Base-by-base conservation (phyloP, 225 moss, liverwort and hornwort genomes). In the Polytrichum commune region DNA sequence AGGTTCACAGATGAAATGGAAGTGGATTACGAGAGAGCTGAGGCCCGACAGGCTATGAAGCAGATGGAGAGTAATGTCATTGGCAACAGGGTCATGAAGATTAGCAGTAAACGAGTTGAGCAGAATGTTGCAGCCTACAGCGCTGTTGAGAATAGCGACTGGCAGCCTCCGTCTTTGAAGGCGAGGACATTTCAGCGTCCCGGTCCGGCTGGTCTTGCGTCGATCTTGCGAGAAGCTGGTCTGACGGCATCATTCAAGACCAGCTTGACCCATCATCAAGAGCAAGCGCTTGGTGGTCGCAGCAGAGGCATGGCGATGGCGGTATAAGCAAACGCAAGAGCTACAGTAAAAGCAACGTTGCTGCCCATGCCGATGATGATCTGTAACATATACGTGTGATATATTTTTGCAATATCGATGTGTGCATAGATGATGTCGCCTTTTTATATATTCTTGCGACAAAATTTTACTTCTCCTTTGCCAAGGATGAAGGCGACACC, bases 1-100 rank as follows among this genome's bases (percentile, higher is more conserved):
- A 82, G 80, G 71, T 89, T 80, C 20, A 89, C 84, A 16, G 79
- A 67, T 4, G 90, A 85, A 65, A 90, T 92, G 87, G 92, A 88
- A 72, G 75, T 72, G 65, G 76, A 81, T 53, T 89, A 77, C 22
- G 68, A 79, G 2, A 76, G 76, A 72, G 72, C 32, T 22, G 73
- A 74, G 13, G 74, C 74, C 23, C 67, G 70, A 54, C 76, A 66
- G 26, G 76, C 73, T 24, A 67, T 77, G 79, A 79, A 76, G 62
- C 76, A 84, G 28, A 33, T 64, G 63, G 75, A 76, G 46, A 16
- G 46, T 46, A 77, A 77, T 55, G 24, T 73, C 5, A 56, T 29
- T 64, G 74, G 69, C 46, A 68, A 65, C 38, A 74, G 60, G 72
- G 66, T 5, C 23, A 5, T 38, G 27, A 74, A 80, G 69, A 63